Base-by-base conservation (phyloP, 1,284 basidiomycete genomes). In the Kwoniella shivajii region DNA sequence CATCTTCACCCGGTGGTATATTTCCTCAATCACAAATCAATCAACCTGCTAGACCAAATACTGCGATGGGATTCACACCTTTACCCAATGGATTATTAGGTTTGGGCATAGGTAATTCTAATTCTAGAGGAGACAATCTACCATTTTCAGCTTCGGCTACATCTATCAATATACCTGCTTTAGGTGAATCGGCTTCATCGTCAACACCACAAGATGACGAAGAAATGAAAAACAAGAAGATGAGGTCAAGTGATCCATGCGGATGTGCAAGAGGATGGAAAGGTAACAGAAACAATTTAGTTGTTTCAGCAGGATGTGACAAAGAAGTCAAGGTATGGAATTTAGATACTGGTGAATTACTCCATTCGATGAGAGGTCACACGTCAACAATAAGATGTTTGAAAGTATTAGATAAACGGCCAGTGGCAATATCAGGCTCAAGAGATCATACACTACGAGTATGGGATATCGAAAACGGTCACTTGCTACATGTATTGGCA, bases 291-390 rank as follows among this genome's bases (percentile, higher is more conserved):
- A 82, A 82, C 37, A 82, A 90, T 4, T 79, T 95, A 1, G 86
- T 95, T 6, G 87, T 97, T n/a, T 91, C 87, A 57, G 93, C 90
- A 1, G 93, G 92, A 6, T 96, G 93, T 68, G 94, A 98, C 73
- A 88, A 93, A 67, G 84, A 86, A 49, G 81, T 98, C 16, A 83
- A 88, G 33, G 91, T 98, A 0, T 99, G 95, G 95, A 92, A 98
- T 71, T 83, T 90, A 29, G 82, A 84, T 47, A 87, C 88, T 6
- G 92, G 90, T 7, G 83, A 84, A 61, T 92, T 90, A 70, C 83
- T 92, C 27, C 88, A 92, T 72, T 81, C 86, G 7, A 82, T 99
- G 16, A 80, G 82, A 4, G 95, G 93, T 0, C 95, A 98, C 76
- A 86, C 86, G 0, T 91, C 92, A 0, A 98, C 94, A 0, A 89